phyloP scores from a whole-genome alignment of 2,329 filamentous ascomycete species.

The Alternaria consortialis region DNA sequence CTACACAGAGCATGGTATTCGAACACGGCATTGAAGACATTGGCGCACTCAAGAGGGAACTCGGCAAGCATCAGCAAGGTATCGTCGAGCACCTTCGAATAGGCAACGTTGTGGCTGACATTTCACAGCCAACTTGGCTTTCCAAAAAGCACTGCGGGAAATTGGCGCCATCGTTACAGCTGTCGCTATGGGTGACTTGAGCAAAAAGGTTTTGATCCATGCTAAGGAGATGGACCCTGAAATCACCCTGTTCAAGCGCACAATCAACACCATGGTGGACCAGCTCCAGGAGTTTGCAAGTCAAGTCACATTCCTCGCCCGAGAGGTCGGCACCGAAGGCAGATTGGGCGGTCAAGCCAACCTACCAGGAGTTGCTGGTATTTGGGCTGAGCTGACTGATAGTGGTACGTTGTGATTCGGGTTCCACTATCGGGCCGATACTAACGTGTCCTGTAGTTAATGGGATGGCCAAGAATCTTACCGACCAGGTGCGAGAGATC shows the following conservation, averaged over 20 bases:
- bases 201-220: slow-evolving; percentile 96
- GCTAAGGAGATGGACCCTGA: slow-evolving; percentile 97
- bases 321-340: slow-evolving; percentile 95
- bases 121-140: slow-evolving; percentile 85
- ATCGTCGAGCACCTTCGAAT: not conserved
- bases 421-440: slow-evolving; percentile 29
- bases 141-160: slow-evolving; percentile 95
- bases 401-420: slow-evolving; percentile 54
- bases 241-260: slow-evolving; percentile 96
- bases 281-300: slow-evolving; percentile 96
- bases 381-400: slow-evolving; percentile 92
- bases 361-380: slow-evolving; percentile 92
- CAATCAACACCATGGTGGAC: slow-evolving; percentile 99
- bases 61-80: slow-evolving; percentile 86
- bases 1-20: slow-evolving; percentile 82
- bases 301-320: slow-evolving; percentile 92
- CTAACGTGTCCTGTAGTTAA: slow-evolving; percentile 70
- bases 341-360: slow-evolving; percentile 92
- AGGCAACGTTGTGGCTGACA: slow-evolving; percentile 80
- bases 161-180: slow-evolving; percentile 98
- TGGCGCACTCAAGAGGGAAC: slow-evolving; percentile 85
- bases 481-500: slow-evolving; percentile 96
- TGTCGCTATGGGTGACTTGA: slow-evolving; percentile 92
- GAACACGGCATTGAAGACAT: slow-evolving; percentile 85
- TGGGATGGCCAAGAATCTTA: slow-evolving; percentile 98